A percentile compares a stretch with the other conserved stretches of the same genome.
These are phyloP conservation scores for Kingdonia uniflora DNA, from an alignment of 164 flowering plant genomes.

Conservation along the genomic window DNA sequence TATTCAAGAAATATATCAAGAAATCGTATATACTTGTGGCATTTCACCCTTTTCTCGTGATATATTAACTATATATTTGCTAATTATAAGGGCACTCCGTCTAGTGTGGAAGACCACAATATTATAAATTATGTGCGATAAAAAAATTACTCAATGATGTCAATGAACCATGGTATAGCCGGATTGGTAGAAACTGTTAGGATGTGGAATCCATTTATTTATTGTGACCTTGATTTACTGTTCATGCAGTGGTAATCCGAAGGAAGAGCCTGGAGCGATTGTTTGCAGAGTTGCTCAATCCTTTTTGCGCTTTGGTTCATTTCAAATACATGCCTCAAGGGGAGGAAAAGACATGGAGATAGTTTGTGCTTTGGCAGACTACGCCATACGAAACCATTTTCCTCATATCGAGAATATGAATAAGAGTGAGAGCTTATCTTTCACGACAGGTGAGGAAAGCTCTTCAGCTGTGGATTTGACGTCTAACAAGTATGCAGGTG, in stretches of 20 bases:
- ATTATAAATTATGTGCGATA: too few species aligned
- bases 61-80: too few species aligned
- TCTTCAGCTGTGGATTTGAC: conserved; percentile 79
- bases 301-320: conserved; percentile 96
- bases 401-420: conserved; percentile 78
- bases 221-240: conserved; percentile 4
- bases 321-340: conserved; percentile 89
- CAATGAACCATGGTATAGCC: too few species aligned
- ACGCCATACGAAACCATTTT: conserved; percentile 76
- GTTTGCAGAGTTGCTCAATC: conserved; percentile 96
- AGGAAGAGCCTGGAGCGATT: conserved; percentile 98
- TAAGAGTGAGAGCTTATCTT: conserved; percentile 67
- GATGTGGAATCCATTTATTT: conserved; percentile 3
- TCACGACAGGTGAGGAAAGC: conserved; percentile 60
- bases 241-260: conserved; percentile 85
- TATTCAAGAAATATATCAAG: too few species aligned
- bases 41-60: too few species aligned
- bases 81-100: too few species aligned
- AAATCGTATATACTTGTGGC: too few species aligned
- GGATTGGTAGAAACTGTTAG: too few species aligned
- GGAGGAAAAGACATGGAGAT: conserved; percentile 76
- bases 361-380: conserved; percentile 78
- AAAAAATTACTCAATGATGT: too few species aligned
- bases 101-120: too few species aligned
- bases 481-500: conserved; percentile 98